Base-by-base conservation (phyloP, 228 moss, liverwort and hornwort species). In the Sphagnum magellanicum region DNA sequence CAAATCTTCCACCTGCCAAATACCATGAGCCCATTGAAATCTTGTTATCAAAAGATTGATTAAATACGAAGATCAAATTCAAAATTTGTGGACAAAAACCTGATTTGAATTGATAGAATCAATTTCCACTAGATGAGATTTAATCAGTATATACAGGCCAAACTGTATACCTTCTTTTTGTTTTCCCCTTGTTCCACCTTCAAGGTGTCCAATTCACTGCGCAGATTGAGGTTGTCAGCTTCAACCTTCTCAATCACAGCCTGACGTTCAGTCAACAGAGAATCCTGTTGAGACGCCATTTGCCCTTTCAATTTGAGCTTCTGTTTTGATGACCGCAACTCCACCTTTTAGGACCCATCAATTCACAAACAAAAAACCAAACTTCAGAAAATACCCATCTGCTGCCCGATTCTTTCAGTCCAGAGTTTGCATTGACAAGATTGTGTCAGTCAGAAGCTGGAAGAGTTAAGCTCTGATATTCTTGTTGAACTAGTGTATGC, bases 241-340 rank as follows among this genome's bases (percentile, higher is more conserved):
- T 86, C 73, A 69, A 88, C 81, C 76, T 93, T 98, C 62, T 93
- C 93, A 73, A 98, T 81, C 63, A 89, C 77, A 73, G 73, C 79
- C 74, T 98, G 98, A 60, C 93, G 83, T 71, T 98, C 98, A 61
- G 74, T 91, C 53, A 98, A 87, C 75, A 98, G 66, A 71, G 72
- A 84, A 67, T 95, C 95, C 77, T 92, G 95, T 84, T 95, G 95
- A 68, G 60, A 81, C 49, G 92, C 75, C 58, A 95, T 83, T 80
- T 95, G 95, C 13, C 95, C 89, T 77, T 95, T 93, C 50, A 98
- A 83, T 76, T 98, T 98, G 51, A 90, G 90, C 85, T 98, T 98
- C 66, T 93, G 88, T 75, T 92, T 98, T 77, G 90, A 83, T 67
- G 90, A 83, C 9, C 93, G 90, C 72, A 91, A 87, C 70, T 98